Evolutionary conservation across 2,329 filamentous ascomycete genomes (phyloP).

Genomic region (Ascochyta lentis): DNA sequence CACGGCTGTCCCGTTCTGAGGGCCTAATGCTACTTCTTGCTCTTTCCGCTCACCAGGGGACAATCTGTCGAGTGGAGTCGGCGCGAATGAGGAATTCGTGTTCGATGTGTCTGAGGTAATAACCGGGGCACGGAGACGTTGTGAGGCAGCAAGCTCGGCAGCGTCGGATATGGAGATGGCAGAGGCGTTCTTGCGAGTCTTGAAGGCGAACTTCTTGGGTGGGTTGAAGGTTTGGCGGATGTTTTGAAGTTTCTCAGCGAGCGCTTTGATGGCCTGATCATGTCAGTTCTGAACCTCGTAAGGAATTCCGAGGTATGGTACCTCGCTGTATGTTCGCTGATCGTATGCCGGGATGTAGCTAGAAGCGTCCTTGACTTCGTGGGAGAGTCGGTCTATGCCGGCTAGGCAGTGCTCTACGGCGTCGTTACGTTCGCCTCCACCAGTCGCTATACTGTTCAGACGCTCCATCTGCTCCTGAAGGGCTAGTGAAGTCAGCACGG

Average conservation of each 20-base stretch:
- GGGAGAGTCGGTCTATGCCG: constrained; percentile 79
- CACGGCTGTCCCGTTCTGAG: not conserved
- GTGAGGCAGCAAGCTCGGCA: constrained; percentile 60
- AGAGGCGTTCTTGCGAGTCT: constrained; percentile 60
- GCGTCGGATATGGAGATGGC: constrained; percentile 64
- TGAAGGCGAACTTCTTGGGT: constrained; percentile 85
- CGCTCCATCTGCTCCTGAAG: constrained; percentile 78
- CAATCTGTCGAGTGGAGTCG: constrained; percentile 48
- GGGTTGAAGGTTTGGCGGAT: constrained; percentile 70
- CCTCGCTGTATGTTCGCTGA: constrained; percentile 82
- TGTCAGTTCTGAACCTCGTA: constrained; percentile 24
- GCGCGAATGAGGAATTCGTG: constrained; percentile 51
- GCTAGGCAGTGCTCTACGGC: constrained; percentile 81
- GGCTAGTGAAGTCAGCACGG: constrained; percentile 56
- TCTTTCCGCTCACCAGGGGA: constrained; percentile 44
- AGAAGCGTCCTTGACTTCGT: constrained; percentile 83
- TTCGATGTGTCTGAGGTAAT: constrained; percentile 48
- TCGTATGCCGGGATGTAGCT: constrained; percentile 88
- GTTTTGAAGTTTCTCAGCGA: constrained; percentile 79
- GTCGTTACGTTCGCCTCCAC: constrained; percentile 78
- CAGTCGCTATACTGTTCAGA: constrained; percentile 66
- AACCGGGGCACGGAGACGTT: constrained; percentile 52
- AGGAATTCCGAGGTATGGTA: constrained; percentile 44
- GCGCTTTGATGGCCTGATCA: constrained; percentile 73
- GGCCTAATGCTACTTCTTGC: constrained; percentile 21